phyloP scores from a whole-genome alignment of 164 flowering plant species.

The Kalanchoe fedtschenkoi region DNA sequence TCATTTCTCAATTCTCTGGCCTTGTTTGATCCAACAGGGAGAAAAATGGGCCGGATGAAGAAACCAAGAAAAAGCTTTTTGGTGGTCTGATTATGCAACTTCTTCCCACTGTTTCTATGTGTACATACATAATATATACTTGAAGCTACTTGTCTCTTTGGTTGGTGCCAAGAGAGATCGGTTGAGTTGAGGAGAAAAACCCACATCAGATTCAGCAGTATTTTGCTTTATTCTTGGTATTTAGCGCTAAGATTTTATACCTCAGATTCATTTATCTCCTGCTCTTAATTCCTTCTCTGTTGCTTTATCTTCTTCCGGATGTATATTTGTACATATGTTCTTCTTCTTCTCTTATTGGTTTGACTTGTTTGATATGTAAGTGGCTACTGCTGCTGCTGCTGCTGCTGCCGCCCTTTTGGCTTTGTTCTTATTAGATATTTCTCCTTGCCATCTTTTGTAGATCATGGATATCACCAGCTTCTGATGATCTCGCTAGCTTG shows the following conservation, averaged over 20 bases:
- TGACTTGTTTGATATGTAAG: background rate
- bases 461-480: background rate
- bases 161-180: conserved; percentile 2
- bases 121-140: background rate
- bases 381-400: background rate
- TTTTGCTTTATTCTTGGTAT: background rate
- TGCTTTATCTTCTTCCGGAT: too few relatives aligned
- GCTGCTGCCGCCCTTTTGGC: background rate
- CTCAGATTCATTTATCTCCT: background rate
- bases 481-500: background rate
- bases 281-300: too few relatives aligned
- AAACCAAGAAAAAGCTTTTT: conserved; percentile 3
- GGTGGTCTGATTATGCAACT: conserved; percentile 3
- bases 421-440: background rate
- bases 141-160: background rate
- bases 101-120: background rate
- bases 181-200: background rate
- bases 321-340: too few relatives aligned
- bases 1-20: background rate
- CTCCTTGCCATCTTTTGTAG: conserved; percentile 1
- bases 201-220: conserved; percentile 2
- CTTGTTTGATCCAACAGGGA: background rate
- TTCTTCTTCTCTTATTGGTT: background rate
- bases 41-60: background rate
- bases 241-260: background rate